Percentiles rank a stretch among this genome's conserved stretches.
Conservation (phyloP, 371 early-diverging fungal species). For the Mucor circinelloides region DNA sequence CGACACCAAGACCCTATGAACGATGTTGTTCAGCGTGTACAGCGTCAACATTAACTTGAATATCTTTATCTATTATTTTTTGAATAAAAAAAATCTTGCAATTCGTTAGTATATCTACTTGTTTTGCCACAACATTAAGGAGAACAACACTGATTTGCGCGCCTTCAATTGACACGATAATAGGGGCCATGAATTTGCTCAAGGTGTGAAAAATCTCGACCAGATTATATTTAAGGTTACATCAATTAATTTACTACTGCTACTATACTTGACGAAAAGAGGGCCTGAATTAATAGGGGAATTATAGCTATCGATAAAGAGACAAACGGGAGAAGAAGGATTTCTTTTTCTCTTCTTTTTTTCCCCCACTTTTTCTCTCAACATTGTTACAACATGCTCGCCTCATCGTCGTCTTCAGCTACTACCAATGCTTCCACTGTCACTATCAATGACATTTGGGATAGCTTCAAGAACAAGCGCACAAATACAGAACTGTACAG, state of each 20-base stretch:
- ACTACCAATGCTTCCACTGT: constrained; percentile 1
- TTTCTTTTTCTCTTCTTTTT: neutral
- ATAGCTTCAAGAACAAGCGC: constrained; percentile 39
- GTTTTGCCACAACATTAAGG: neutral
- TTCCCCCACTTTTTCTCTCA: constrained; percentile 5
- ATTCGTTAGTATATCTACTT: neutral
- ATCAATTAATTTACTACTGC: neutral
- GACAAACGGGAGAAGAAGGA: neutral
- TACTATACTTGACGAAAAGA: neutral
- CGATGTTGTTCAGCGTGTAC: constrained; percentile 22
- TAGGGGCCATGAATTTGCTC: neutral
- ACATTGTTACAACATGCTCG: neutral
- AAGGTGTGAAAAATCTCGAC: neutral
- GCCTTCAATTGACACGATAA: neutral
- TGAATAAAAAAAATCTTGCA: neutral
- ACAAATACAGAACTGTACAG: constrained; percentile 34
- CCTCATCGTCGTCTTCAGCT: neutral
- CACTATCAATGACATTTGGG: constrained; percentile 25
- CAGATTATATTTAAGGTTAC: constrained; percentile 1
- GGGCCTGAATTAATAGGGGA: neutral
- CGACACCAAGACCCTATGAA: constrained; percentile 14
- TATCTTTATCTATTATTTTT: neutral
- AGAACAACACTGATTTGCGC: neutral
- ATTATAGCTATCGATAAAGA: neutral
- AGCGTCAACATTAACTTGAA: neutral